Base-by-base conservation (phyloP, 192 early-diverging fungal genomes). In the Backusella circina region DNA sequence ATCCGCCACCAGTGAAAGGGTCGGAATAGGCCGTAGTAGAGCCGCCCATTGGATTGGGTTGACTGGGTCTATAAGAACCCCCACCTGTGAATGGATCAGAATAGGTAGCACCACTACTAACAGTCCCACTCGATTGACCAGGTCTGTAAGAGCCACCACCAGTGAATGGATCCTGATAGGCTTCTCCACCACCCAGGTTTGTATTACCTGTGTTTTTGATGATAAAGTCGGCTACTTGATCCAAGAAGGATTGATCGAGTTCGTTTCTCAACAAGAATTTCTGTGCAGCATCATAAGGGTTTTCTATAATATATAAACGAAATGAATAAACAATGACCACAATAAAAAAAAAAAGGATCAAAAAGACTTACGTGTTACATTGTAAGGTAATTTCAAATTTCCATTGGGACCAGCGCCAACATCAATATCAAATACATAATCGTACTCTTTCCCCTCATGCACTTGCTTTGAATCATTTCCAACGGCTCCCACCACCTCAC, bases 351-450 rank as follows among this genome's bases (percentile, higher is more conserved):
- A 33, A 16, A 54, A 35, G 32, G 5, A 44, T 18, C 0, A 41
- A 32, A 57, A 12, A 3, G 2, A 23, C 73, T 26, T 72, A 94
- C 93, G 88, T 0, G 89, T 86, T 0, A 87, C 86, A 83, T 99
- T 99, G 82, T 93, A 99, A 32, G 97, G 98, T 13, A 99, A 86
- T 79, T 99, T 97, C 7, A 99, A 82, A 16, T 91, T 88, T 41
- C 70, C 67, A 44, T 64, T 61, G 31, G 93, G 93, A 1, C 79
- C 83, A 9, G 92, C 94, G 33, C 93, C 94, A 37, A 99, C 90
- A 75, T 99, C 97, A 26, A 99, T 94, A 77, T 97, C 96, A 86
- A 99, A 99, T 33, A 99, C 94, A 80, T 94, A 97, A 83, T 99
- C 98, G 80, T 99, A 99, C 75, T 98, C 96, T 51, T 87, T 85